Conservation (phyloP, 306 rosid species). For the Prunus mira region DNA sequence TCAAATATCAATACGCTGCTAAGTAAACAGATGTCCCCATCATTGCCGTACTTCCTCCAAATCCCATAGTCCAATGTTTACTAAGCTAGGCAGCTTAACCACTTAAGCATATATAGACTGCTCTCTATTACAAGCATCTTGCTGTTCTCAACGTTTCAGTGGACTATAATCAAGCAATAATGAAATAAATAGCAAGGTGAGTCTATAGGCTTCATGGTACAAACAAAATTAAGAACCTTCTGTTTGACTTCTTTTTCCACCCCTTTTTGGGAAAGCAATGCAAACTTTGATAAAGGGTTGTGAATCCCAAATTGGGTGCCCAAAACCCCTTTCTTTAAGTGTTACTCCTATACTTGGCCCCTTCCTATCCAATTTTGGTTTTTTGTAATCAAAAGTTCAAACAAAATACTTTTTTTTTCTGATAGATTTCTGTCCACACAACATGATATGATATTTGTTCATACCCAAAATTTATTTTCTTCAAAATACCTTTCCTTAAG, state of each 20-base stretch:
- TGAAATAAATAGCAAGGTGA: neutral
- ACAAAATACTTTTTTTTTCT: neutral
- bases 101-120: neutral
- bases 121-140: neutral
- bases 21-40: neutral
- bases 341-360: neutral
- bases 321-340: neutral
- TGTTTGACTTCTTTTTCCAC: neutral
- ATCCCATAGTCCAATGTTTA: neutral
- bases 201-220: neutral
- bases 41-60: neutral
- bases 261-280: neutral
- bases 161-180: neutral
- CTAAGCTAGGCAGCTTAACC: neutral
- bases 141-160: neutral
- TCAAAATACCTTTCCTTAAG: neutral
- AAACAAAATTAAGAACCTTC: neutral
- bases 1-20: neutral
- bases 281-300: neutral
- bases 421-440: neutral
- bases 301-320: neutral
- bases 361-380: neutral
- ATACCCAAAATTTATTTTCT: neutral
- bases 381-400: neutral
- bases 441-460: neutral